These are phyloP conservation scores for Leishmania gerbilli DNA, from an alignment of 208 protist species.

Conservation along the genomic window DNA sequence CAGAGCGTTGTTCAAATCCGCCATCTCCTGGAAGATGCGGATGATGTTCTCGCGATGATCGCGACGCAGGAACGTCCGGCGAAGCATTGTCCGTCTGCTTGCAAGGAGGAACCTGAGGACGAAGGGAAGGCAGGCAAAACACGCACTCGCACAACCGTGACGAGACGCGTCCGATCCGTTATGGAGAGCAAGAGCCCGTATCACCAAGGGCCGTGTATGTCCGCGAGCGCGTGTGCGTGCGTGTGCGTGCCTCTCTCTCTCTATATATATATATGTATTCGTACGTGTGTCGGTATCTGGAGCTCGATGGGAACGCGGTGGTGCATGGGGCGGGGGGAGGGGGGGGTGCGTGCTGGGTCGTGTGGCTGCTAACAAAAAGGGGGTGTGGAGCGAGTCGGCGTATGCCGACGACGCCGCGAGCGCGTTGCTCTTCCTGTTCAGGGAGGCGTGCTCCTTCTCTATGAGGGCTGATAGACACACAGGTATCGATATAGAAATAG, in stretches of 20 bases:
- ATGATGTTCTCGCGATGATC: slow-evolving; percentile 87
- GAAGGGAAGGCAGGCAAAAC: not conserved
- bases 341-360: not conserved
- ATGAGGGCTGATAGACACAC: not conserved
- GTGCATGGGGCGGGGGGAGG: not conserved
- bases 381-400: too few relatives aligned
- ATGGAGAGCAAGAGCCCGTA: not conserved
- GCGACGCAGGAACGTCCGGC: slow-evolving; percentile 51
- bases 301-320: not conserved
- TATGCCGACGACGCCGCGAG: not conserved
- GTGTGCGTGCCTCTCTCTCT: not conserved
- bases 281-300: slow-evolving; percentile 7
- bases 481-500: not conserved
- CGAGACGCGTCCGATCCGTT: not conserved
- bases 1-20: slow-evolving; percentile 86
- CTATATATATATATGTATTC: not conserved
- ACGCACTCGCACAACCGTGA: not conserved
- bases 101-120: not conserved
- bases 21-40: slow-evolving; percentile 90
- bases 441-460: not conserved
- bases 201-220: not conserved
- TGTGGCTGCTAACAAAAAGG: not conserved
- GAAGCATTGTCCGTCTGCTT: slow-evolving; percentile 48
- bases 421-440: not conserved
- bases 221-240: not conserved